phyloP scores from a whole-genome alignment of 2,329 filamentous ascomycete species.

The Cladosporium sp. region DNA sequence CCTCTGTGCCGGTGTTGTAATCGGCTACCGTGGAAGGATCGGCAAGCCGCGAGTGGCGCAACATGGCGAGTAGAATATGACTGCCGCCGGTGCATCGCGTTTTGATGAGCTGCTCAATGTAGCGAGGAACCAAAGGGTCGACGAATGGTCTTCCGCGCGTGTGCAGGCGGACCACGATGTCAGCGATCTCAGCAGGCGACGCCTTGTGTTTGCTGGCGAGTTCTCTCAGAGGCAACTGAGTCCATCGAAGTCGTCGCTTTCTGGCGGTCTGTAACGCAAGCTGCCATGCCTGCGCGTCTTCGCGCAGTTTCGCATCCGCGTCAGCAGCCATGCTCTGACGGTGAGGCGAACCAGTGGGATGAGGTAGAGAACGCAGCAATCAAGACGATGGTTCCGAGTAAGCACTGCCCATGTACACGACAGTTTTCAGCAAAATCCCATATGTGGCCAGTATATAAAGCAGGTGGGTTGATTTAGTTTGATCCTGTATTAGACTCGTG shows the following conservation, averaged over 20 bases:
- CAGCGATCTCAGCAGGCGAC: constrained; percentile 18
- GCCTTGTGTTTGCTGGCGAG: constrained; percentile 13
- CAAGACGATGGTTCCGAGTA: too few relatives aligned
- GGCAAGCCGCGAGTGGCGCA: constrained; percentile 22
- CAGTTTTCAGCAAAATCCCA: too few relatives aligned
- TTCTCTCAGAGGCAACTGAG: constrained; percentile 15
- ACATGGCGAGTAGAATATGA: constrained; percentile 25
- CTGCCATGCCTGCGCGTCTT: constrained; percentile 4
- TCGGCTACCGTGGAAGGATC: neutral
- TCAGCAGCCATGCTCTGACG: neutral
- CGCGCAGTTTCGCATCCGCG: neutral
- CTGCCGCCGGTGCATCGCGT: constrained; percentile 19
- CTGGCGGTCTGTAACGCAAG: neutral
- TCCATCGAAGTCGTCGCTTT: constrained; percentile 1
- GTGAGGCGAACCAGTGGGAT: neutral
- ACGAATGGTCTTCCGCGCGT: constrained; percentile 15
- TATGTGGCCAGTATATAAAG: too few relatives aligned
- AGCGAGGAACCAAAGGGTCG: constrained; percentile 25
- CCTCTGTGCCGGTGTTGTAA: constrained; percentile 1
- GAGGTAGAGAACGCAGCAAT: neutral
- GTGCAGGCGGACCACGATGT: constrained; percentile 20
- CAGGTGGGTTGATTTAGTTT: too few relatives aligned
- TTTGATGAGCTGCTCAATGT: constrained; percentile 23
- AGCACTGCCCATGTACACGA: too few relatives aligned
- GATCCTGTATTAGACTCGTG: too few relatives aligned